These are phyloP conservation scores for Zymoseptoria tritici DNA, from an alignment of 2,329 filamentous ascomycete species.

Conservation along the genomic window DNA sequence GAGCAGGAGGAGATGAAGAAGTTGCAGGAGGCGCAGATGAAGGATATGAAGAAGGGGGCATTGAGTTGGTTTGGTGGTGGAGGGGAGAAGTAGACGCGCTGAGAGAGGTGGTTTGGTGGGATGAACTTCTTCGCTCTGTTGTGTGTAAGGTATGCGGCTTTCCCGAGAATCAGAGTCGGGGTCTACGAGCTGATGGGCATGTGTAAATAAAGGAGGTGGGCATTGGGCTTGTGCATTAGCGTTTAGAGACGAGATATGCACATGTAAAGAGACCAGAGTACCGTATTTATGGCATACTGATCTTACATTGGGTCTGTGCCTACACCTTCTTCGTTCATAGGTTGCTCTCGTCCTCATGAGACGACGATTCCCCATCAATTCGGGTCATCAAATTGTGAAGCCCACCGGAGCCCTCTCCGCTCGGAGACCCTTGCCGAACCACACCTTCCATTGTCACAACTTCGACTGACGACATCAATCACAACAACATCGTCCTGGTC, in stretches of 20 bases:
- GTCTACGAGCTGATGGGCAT: neutral
- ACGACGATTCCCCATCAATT: neutral
- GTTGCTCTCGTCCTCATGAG: too few species aligned
- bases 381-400: neutral
- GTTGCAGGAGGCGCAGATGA: constrained; percentile 82
- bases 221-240: neutral
- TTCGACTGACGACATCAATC: neutral
- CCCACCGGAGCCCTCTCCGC: neutral
- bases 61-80: constrained; percentile 46
- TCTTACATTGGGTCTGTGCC: too few species aligned
- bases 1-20: constrained; percentile 84
- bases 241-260: neutral
- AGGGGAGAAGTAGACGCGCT: constrained; percentile 15
- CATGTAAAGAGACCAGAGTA: neutral
- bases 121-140: neutral
- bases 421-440: neutral
- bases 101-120: constrained; percentile 2
- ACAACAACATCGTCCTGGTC: neutral
- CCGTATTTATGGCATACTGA: too few species aligned
- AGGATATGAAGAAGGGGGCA: constrained; percentile 79
- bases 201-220: neutral
- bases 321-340: too few species aligned
- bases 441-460: neutral
- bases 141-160: neutral
- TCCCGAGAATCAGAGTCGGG: neutral